Conservation (phyloP, 495 filamentous ascomycete genomes). For the Acidiella bohemica region DNA sequence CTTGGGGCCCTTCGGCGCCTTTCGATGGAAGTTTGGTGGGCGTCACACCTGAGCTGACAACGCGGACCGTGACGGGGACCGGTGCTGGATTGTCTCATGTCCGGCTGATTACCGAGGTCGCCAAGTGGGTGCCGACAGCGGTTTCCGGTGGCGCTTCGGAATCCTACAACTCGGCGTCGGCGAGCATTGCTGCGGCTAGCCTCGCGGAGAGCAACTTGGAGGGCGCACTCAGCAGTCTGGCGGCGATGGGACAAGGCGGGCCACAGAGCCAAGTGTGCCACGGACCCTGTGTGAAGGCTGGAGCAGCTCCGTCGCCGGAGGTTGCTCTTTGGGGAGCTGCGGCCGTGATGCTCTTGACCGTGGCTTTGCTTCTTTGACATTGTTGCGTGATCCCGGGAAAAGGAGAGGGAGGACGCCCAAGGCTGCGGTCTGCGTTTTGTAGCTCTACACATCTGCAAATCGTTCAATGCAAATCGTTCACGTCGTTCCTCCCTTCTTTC, state of each 20-base stretch:
- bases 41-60: slow-evolving; percentile 6
- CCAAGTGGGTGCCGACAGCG: slow-evolving; percentile 1
- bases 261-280: not conserved
- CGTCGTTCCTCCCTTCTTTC: not conserved
- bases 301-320: too few species aligned
- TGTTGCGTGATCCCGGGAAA: too few species aligned
- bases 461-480: not conserved
- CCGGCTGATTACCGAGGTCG: not conserved
- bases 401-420: too few species aligned
- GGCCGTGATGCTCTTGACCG: too few species aligned
- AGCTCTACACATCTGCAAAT: too few species aligned
- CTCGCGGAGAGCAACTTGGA: not conserved
- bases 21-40: slow-evolving; percentile 1
- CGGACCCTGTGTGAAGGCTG: not conserved
- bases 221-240: not conserved
- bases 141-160: not conserved
- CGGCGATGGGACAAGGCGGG: not conserved
- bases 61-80: not conserved
- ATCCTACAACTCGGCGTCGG: not conserved
- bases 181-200: not conserved
- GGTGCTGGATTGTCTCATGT: not conserved
- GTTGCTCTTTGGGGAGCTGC: too few species aligned
- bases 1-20: slow-evolving; percentile 4
- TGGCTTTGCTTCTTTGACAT: too few species aligned
- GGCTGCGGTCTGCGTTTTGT: too few species aligned